Conservation (phyloP, 1,284 basidiomycete species). For the Golubevia sp. region DNA sequence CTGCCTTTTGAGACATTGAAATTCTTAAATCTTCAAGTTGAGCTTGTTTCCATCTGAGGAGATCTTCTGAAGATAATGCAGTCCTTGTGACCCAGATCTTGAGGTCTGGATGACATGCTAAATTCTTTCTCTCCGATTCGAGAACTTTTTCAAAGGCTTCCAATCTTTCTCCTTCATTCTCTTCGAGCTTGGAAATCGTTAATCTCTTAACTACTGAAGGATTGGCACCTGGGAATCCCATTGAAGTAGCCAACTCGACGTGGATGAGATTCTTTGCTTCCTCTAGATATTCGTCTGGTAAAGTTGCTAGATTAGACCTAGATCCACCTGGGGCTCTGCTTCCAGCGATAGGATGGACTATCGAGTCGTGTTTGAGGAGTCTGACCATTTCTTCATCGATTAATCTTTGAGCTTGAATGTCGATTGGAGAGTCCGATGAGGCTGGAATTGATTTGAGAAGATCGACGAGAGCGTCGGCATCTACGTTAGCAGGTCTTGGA, state of each 20-base stretch:
- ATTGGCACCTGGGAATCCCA: slow-evolving; percentile 83
- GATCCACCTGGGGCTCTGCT: slow-evolving; percentile 74
- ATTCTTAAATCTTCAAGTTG: slow-evolving; percentile 72
- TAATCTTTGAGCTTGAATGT: slow-evolving; percentile 69
- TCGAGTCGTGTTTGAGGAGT: slow-evolving; percentile 84
- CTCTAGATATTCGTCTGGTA: slow-evolving; percentile 77
- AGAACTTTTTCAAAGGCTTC: slow-evolving; percentile 67
- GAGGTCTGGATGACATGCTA: slow-evolving; percentile 70
- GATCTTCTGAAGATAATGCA: slow-evolving; percentile 68
- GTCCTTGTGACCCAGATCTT: slow-evolving; percentile 73
- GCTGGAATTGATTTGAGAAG: slow-evolving; percentile 46
- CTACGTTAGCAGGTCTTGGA: slow-evolving; percentile 83
- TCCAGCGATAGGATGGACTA: slow-evolving; percentile 85
- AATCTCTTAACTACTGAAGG: slow-evolving; percentile 72
- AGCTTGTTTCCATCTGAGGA: slow-evolving; percentile 71
- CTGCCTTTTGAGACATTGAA: slow-evolving; percentile 80
- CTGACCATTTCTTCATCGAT: slow-evolving; percentile 79
- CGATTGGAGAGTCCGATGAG: slow-evolving; percentile 40
- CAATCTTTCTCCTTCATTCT: slow-evolving; percentile 70
- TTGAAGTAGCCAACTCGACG: slow-evolving; percentile 74
- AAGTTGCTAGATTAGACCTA: slow-evolving; percentile 74
- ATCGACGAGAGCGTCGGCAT: slow-evolving; percentile 71
- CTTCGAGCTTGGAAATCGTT: slow-evolving; percentile 10
- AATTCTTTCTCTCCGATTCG: slow-evolving; percentile 58
- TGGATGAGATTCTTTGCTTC: slow-evolving; percentile 77